Evolutionary conservation across 192 early-diverging fungal species (phyloP).

Genomic region (Chytriomyces sp.): DNA sequence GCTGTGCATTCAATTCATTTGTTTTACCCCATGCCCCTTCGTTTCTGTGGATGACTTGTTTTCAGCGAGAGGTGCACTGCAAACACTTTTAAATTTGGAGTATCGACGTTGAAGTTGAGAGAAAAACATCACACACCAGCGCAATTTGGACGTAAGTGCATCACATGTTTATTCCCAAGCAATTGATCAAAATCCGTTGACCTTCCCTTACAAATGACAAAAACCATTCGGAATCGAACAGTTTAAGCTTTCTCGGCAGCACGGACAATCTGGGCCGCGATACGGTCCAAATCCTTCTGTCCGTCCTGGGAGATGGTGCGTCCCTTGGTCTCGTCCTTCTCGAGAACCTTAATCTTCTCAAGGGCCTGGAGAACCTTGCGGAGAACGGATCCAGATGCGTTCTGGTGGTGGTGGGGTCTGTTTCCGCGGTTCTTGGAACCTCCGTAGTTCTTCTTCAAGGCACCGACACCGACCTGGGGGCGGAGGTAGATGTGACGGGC

Average conservation of each 20-base stretch:
- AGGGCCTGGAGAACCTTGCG: slow-evolving; percentile 97
- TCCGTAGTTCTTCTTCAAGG: slow-evolving; percentile 92
- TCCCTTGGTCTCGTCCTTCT: slow-evolving; percentile 91
- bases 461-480: slow-evolving; percentile 92
- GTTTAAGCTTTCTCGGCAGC: slow-evolving; percentile 30
- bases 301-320: slow-evolving; percentile 94
- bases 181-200: too few species aligned
- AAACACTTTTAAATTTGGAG: too few species aligned
- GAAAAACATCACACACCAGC: too few species aligned
- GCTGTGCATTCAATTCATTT: too few species aligned
- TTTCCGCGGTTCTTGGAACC: slow-evolving; percentile 89
- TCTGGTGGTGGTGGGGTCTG: slow-evolving; percentile 89
- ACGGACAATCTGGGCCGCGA: slow-evolving; percentile 35
- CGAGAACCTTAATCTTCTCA: slow-evolving; percentile 97
- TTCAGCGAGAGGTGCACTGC: too few species aligned
- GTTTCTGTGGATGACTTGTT: too few species aligned
- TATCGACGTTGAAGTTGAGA: too few species aligned
- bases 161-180: too few species aligned
- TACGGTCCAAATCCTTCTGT: slow-evolving; percentile 97
- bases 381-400: slow-evolving; percentile 87
- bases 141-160: too few species aligned
- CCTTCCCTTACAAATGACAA: too few species aligned
- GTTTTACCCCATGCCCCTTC: too few species aligned
- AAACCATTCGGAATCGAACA: not conserved
- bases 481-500: slow-evolving; percentile 99